Percentiles rank a stretch among this genome's conserved stretches.
Conservation (phyloP, 495 filamentous ascomycete species). For the Astrocystis sublimbata region DNA sequence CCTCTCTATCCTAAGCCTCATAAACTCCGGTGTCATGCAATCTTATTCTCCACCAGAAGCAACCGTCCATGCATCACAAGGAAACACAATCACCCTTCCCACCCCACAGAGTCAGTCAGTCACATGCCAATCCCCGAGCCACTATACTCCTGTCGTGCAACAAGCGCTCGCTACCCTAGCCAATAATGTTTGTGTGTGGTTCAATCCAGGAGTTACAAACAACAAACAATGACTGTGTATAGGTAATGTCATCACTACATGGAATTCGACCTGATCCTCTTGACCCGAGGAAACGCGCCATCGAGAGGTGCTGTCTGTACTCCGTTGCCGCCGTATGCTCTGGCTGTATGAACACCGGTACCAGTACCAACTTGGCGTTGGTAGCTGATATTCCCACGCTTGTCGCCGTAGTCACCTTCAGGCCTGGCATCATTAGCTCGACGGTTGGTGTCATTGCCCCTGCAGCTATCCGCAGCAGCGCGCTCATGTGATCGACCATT, state of each 20-base stretch:
- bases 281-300: slow-evolving; percentile 26
- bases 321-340: neutral
- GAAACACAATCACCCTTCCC: neutral
- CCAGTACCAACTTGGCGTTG: neutral
- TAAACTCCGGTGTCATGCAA: neutral
- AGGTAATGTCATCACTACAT: slow-evolving; percentile 28
- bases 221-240: no score
- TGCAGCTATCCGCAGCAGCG: neutral
- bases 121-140: neutral
- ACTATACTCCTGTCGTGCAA: neutral
- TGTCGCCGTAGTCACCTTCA: neutral
- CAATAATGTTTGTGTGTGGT: no score
- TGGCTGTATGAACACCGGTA: neutral
- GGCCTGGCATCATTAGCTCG: neutral
- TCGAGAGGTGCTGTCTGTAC: neutral
- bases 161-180: neutral
- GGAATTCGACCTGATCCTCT: slow-evolving; percentile 40
- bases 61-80: slow-evolving; percentile 1
- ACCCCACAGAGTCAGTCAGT: no score
- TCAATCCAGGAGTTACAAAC: no score
- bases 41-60: neutral
- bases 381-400: neutral
- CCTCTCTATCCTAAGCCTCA: neutral
- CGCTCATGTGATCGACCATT: neutral
- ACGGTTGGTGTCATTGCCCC: neutral